Conservation (phyloP, 208 protist genomes). For the Trypanosoma lewisi region DNA sequence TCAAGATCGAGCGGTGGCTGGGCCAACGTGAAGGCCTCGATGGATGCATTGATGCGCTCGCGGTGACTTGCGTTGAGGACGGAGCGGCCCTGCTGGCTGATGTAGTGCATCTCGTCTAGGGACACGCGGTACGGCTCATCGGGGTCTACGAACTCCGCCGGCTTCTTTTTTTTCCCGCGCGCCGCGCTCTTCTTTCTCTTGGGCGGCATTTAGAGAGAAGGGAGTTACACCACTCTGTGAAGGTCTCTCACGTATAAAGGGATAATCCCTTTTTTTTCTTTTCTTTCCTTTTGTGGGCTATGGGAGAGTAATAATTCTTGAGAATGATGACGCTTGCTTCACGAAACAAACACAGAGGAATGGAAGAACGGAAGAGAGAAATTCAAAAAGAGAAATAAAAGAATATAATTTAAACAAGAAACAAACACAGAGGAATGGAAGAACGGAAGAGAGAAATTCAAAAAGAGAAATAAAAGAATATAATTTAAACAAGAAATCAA, state of each 20-base stretch:
- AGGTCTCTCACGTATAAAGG: too few species aligned
- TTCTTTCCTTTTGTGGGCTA: neutral
- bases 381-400: constrained; percentile 15
- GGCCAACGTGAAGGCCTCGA: constrained; percentile 24
- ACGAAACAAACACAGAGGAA: constrained; percentile 16
- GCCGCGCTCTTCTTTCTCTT: constrained; percentile 35
- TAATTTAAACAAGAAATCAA: neutral
- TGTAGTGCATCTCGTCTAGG: constrained; percentile 45
- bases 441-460: constrained; percentile 10
- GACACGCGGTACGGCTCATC: constrained; percentile 40
- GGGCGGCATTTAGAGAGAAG: constrained; percentile 25
- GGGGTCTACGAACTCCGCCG: constrained; percentile 28
- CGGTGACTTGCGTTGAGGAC: constrained; percentile 4
- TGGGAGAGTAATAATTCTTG: neutral
- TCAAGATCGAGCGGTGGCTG: neutral
- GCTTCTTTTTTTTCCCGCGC: constrained; percentile 29
- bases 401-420: constrained; percentile 10
- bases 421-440: constrained; percentile 11
- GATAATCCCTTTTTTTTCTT: constrained; percentile 1
- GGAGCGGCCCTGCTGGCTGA: constrained; percentile 30
- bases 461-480: constrained; percentile 12
- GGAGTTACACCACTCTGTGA: neutral
- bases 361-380: constrained; percentile 11
- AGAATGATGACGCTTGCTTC: too few species aligned
- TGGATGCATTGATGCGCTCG: constrained; percentile 17